A percentile compares a stretch with the other conserved stretches of the same genome.
These are phyloP conservation scores for Nakazawaea holstii DNA, from an alignment of 805 yeast genomes.

Conservation along the genomic window DNA sequence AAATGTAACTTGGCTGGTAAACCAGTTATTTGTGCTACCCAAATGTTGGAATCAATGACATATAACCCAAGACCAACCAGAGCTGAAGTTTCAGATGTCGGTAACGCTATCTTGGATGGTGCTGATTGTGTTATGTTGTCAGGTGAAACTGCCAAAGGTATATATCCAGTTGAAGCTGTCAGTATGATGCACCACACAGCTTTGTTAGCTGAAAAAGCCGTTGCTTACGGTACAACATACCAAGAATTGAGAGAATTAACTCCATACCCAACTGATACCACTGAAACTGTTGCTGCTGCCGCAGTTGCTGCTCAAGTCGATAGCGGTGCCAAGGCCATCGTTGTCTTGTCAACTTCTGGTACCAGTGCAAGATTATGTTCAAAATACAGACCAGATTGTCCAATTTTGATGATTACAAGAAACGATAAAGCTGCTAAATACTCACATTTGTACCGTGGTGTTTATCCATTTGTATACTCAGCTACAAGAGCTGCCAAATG, in stretches of 20 bases:
- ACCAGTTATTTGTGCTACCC: conserved; percentile 99
- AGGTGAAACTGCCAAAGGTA: conserved; percentile 99
- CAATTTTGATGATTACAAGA: conserved; percentile 97
- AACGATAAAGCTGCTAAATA: conserved; percentile 89
- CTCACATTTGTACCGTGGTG: conserved; percentile 97
- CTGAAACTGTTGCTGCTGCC: conserved; percentile 96
- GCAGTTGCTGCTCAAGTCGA: conserved; percentile 96
- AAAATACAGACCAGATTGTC: conserved; percentile 96
- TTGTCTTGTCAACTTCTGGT: conserved; percentile 94
- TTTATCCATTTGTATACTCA: conserved; percentile 89
- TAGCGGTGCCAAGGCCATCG: conserved; percentile 94
- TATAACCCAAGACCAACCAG: conserved; percentile 99
- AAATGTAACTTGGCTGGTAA: conserved; percentile 99
- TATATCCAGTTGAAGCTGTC: conserved; percentile 96
- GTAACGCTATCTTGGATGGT: conserved; percentile 98
- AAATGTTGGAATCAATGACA: conserved; percentile 99
- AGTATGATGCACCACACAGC: conserved; percentile 98
- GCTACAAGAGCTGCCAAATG: conserved; percentile 69
- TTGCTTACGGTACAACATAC: conserved; percentile 77
- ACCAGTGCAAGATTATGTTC: conserved; percentile 92
- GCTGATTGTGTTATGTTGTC: conserved; percentile 99
- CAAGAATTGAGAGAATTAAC: conserved; percentile 86
- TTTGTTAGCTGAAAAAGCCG: conserved; percentile 93
- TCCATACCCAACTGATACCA: conserved; percentile 82
- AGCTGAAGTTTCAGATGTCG: conserved; percentile 99